Evolutionary conservation across 2,329 filamentous ascomycete species (phyloP).

Genomic region (Penicillium sp.): DNA sequence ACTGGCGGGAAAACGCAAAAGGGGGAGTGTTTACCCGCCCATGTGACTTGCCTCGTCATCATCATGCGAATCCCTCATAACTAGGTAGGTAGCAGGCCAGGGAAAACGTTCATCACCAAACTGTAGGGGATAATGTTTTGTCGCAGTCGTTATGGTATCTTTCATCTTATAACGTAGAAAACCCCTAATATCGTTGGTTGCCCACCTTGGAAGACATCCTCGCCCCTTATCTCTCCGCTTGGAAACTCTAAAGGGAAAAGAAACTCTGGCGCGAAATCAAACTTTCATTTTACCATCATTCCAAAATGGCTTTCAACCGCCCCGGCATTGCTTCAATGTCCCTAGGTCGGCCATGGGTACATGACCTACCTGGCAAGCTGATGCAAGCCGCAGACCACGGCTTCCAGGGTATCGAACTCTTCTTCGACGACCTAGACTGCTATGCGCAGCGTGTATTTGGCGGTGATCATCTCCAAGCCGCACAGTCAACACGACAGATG

Average conservation of each 20-base stretch:
- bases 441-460: constrained; percentile 22
- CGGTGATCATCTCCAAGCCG: constrained; percentile 21
- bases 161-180: neutral
- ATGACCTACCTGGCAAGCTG: constrained; percentile 59
- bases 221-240: neutral
- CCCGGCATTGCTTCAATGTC: constrained; percentile 69
- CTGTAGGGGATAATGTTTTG: constrained; percentile 12
- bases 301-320: constrained; percentile 21
- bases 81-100: neutral
- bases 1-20: constrained; percentile 8
- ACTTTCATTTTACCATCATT: neutral
- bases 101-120: constrained; percentile 2
- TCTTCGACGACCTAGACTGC: constrained; percentile 30
- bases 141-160: neutral
- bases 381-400: constrained; percentile 50
- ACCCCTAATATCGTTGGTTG: neutral
- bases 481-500: constrained; percentile 44
- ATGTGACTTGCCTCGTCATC: constrained; percentile 4
- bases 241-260: neutral
- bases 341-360: constrained; percentile 62
- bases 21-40: constrained; percentile 11
- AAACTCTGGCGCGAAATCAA: neutral
- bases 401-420: constrained; percentile 32
- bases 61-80: neutral
- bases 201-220: neutral